Evolutionary conservation across 768 basidiomycete species (phyloP).

Genomic region (Gymnopilus dilepis): DNA sequence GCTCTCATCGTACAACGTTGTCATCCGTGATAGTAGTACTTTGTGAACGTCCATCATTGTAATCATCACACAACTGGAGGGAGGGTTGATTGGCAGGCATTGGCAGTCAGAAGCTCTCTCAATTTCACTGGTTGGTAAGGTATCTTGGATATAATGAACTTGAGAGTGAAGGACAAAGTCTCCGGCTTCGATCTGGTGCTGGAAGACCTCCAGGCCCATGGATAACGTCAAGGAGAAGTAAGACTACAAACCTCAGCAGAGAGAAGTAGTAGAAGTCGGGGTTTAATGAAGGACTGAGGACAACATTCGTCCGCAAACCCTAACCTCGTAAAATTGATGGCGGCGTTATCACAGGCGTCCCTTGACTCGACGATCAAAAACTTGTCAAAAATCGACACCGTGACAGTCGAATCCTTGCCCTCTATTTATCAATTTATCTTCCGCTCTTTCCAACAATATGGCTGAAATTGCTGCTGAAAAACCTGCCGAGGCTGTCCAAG

Average conservation of each 20-base stretch:
- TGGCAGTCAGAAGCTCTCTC: neutral
- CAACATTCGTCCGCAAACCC: constrained; percentile 10
- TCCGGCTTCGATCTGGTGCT: too few relatives aligned
- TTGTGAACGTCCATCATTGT: too few relatives aligned
- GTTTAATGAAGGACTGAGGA: neutral
- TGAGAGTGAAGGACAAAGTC: too few relatives aligned
- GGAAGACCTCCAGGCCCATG: too few relatives aligned
- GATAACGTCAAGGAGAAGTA: too few relatives aligned
- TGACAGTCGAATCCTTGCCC: constrained; percentile 17
- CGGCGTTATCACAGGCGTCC: constrained; percentile 8
- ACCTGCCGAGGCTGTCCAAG: constrained; percentile 16
- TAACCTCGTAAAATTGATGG: constrained; percentile 18
- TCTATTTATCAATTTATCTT: constrained; percentile 16
- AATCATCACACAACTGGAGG: too few relatives aligned
- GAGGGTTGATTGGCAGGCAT: too few relatives aligned
- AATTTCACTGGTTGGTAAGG: neutral
- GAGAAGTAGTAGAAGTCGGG: neutral
- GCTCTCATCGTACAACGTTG: neutral
- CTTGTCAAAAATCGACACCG: constrained; percentile 27
- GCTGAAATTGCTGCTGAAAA: constrained; percentile 32
- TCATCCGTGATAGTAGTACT: neutral
- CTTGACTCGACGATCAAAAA: constrained; percentile 12
- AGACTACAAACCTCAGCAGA: neutral
- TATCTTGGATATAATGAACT: neutral
- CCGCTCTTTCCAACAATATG: constrained; percentile 23